Evolutionary conservation across 176 grass and related monocot species (phyloP).

Genomic region (Aegilops bicornis): DNA sequence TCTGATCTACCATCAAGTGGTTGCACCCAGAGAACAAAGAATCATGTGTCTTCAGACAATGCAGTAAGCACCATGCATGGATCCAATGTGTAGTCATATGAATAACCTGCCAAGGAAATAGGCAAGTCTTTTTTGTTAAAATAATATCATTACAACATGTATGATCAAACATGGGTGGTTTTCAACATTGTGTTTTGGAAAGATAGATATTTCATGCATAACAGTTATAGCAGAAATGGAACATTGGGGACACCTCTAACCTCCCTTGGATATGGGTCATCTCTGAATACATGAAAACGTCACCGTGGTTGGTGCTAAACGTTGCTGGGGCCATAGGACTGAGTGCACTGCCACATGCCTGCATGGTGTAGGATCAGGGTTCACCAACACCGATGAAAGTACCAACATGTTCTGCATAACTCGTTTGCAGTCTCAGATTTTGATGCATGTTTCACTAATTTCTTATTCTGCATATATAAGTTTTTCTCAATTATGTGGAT

Average conservation of each 20-base stretch:
- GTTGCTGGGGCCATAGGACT: background rate
- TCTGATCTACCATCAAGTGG: too few species aligned
- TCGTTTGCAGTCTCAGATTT: background rate
- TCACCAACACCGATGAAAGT: background rate
- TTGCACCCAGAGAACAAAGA: background rate
- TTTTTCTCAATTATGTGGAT: background rate
- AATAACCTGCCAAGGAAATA: background rate
- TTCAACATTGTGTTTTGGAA: background rate
- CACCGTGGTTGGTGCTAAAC: background rate
- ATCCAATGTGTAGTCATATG: background rate
- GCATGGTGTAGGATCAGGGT: background rate
- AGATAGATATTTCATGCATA: background rate
- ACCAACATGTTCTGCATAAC: background rate
- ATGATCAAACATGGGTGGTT: background rate
- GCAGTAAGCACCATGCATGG: background rate
- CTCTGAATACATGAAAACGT: background rate
- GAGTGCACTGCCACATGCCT: background rate
- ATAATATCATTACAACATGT: background rate
- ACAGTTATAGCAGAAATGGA: background rate
- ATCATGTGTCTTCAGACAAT: background rate
- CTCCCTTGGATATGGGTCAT: background rate
- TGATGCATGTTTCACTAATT: background rate
- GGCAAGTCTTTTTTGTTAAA: background rate
- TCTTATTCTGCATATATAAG: background rate
- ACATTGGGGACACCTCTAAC: background rate